Base-by-base conservation (phyloP, 208 protist genomes). In the Zelonia costaricensis region DNA sequence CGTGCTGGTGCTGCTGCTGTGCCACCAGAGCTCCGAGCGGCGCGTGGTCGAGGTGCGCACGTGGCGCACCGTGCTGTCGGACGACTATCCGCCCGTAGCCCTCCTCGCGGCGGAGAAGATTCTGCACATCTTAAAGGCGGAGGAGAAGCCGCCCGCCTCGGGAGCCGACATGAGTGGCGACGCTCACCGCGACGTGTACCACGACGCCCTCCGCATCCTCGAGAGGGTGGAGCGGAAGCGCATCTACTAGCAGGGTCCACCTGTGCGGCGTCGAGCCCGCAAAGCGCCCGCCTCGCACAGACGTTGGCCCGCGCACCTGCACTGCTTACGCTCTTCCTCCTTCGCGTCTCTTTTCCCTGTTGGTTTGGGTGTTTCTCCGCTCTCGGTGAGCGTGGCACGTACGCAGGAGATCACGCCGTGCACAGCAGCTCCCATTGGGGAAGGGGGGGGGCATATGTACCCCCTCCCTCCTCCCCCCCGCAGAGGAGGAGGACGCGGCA, bases 31-130 rank as follows among this genome's bases (percentile, higher is more conserved):
- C 51, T 59, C 62, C 6, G 40, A 64, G 35, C 56, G 58, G n/a
- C 72, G 61, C 18, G 64, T 65, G 0, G 67, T 61, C 33, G 59
- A 65, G 49, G 55, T 77, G 18, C 73, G 74, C 13, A 69, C 63
- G 38, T 86, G 83, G 80, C 75, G 67, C 39, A 80, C 69, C 2
- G 76, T 85, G 10, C 67, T 86, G 74, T 61, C 51, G 5, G 85
- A 92, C 33, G 79, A 73, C 4, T 88, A 86, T 33, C 64, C 85
- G 2, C 81, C 74, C 15, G 80, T 84, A 4, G 78, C 81, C 2
- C 62, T 86, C 30, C 79, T 88, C 31, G 85, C 76, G 1, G 76
- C 85, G 1, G 67, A 84, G 53, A 83, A 77, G 42, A 76, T 86
- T 4, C 33, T 78, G n/a, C 45, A 27, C 39, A 69, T 78, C 20